phyloP scores from a whole-genome alignment of 2,329 filamentous ascomycete genomes.

The Chaetothyriales sp. region DNA sequence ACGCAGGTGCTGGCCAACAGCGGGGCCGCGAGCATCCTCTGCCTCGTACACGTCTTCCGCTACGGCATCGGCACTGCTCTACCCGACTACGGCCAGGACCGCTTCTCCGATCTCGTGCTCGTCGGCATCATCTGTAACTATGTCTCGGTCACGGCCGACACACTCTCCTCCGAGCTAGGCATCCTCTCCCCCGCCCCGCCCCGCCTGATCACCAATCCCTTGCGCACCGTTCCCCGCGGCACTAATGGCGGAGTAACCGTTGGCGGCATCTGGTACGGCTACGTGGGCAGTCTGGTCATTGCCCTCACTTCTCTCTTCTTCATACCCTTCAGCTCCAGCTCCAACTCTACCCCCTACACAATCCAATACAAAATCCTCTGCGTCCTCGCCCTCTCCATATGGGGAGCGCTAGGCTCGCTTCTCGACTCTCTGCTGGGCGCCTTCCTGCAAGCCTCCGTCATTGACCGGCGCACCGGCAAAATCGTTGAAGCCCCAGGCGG shows the following conservation, averaged over 20 bases:
- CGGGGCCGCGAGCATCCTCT: conserved; percentile 55
- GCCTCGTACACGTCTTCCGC: conserved; percentile 23
- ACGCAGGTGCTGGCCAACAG: conserved; percentile 89
- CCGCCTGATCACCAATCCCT: conserved; percentile 69
- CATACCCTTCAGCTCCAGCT: conserved; percentile 36
- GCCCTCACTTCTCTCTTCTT: conserved; percentile 55
- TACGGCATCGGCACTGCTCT: conserved; percentile 1
- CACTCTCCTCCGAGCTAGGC: conserved; percentile 86
- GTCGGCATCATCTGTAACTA: conserved; percentile 68
- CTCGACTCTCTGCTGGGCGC: conserved; percentile 82
- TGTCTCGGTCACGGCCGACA: conserved; percentile 81
- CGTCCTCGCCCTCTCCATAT: conserved; percentile 46
- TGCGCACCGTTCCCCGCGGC: conserved; percentile 70
- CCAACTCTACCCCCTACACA: conserved; percentile 35
- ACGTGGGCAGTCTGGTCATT: conserved; percentile 57
- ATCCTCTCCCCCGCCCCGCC: conserved; percentile 67
- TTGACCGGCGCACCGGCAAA: conserved; percentile 70
- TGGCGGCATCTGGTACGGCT: conserved; percentile 58
- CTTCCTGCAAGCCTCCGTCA: conserved; percentile 70
- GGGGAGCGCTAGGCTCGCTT: conserved; percentile 67
- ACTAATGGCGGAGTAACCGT: conserved; percentile 87
- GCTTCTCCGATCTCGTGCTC: conserved; percentile 40
- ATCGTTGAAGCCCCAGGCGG: conserved; percentile 80
- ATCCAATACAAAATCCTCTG: conserved; percentile 39
- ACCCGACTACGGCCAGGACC: neutral